Conservation (phyloP, 2,329 filamentous ascomycete genomes). For the Phyllosticta capitalensis region DNA sequence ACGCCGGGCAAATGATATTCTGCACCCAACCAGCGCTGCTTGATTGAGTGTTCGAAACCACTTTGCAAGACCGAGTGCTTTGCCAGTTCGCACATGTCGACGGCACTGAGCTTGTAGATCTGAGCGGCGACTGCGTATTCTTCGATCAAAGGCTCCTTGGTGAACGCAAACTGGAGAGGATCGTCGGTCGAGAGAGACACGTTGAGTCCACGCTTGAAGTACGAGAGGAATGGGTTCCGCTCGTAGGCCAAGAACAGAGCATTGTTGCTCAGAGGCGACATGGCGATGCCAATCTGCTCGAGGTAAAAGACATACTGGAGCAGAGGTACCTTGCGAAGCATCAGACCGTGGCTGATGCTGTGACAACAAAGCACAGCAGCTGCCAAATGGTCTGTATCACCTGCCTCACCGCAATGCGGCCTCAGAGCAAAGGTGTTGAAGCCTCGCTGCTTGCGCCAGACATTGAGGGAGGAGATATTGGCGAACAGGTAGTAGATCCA, state of each 20-base stretch:
- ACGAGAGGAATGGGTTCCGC: slow-evolving; percentile 89
- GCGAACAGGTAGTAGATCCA: slow-evolving; percentile 98
- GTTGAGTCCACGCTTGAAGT: slow-evolving; percentile 90
- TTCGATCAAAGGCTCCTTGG: slow-evolving; percentile 94
- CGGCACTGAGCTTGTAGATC: slow-evolving; percentile 93
- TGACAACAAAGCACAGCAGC: slow-evolving; percentile 87
- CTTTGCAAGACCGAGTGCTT: slow-evolving; percentile 94
- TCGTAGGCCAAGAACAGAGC: slow-evolving; percentile 94
- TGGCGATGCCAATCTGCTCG: slow-evolving; percentile 95
- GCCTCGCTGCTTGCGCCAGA: slow-evolving; percentile 79
- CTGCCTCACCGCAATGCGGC: slow-evolving; percentile 93
- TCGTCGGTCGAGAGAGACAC: slow-evolving; percentile 96
- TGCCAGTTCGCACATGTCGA: slow-evolving; percentile 97
- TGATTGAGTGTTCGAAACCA: slow-evolving; percentile 81
- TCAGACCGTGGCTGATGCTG: slow-evolving; percentile 90
- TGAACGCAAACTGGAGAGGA: slow-evolving; percentile 94
- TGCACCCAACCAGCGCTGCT: slow-evolving; percentile 81
- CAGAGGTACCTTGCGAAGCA: slow-evolving; percentile 86
- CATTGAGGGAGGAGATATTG: slow-evolving; percentile 86
- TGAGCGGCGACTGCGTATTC: slow-evolving; percentile 97
- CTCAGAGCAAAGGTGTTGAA: slow-evolving; percentile 94
- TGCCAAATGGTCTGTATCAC: slow-evolving; percentile 91
- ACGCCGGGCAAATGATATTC: slow-evolving; percentile 71
- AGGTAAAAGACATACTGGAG: slow-evolving; percentile 97
- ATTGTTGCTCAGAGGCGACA: slow-evolving; percentile 99